These are phyloP conservation scores for Tuctoria greenei DNA, from an alignment of 176 grass and related monocot species.

Conservation along the genomic window DNA sequence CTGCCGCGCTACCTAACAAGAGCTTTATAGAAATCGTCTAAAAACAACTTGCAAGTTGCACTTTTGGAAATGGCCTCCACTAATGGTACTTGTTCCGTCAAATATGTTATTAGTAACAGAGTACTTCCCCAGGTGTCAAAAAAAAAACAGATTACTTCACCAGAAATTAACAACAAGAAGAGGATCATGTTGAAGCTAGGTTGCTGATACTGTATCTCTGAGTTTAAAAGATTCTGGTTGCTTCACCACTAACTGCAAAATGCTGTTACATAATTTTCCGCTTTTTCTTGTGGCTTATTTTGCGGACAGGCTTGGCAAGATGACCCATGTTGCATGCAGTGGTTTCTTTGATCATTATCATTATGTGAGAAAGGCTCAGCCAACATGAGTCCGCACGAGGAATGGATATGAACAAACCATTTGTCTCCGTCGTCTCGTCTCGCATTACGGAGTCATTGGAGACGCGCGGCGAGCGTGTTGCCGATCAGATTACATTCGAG, in stretches of 20 bases:
- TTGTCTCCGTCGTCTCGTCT: no score
- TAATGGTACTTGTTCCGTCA: constrained; percentile 10
- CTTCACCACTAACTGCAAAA: constrained; percentile 31
- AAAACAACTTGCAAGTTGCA: neutral
- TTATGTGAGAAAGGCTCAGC: no score
- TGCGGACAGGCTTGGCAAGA: constrained; percentile 28
- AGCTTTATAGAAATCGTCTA: constrained; percentile 26
- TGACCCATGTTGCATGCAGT: constrained; percentile 15
- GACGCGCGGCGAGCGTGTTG: no score
- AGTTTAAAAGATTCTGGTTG: constrained; percentile 23
- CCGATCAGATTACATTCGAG: no score
- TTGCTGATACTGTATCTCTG: constrained; percentile 32
- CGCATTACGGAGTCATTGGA: no score
- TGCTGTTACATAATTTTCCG: neutral
- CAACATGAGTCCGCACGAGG: no score
- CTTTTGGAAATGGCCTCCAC: neutral
- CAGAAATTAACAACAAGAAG: constrained; percentile 30
- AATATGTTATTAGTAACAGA: neutral
- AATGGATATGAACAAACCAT: no score
- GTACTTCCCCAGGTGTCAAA: no score
- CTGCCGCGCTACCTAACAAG: constrained; percentile 28
- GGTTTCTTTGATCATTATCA: constrained; percentile 25
- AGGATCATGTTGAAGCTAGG: constrained; percentile 27
- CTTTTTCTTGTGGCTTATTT: neutral
- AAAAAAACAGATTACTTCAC: neutral